Evolutionary conservation across 768 basidiomycete species (phyloP), one percentile per base, ranked within the genome.

Genomic region (Asterophora parasitica): DNA sequence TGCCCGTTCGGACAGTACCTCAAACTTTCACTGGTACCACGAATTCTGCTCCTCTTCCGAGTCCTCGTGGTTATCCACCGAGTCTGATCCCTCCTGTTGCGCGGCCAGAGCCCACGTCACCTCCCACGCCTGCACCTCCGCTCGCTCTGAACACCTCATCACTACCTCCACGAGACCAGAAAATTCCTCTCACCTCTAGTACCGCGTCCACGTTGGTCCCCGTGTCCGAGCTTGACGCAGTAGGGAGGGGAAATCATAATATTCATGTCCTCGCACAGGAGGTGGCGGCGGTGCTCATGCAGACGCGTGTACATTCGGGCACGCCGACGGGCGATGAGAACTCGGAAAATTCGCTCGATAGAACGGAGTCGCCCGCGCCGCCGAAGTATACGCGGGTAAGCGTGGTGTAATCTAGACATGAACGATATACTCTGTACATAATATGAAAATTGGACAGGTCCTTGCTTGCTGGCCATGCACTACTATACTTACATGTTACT

Each of bases 251-350:
- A 3, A 32, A 12, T 4, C 39, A 49, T 13, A 51, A 65, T 46
- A 59, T 66, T 10, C 54, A 58, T 17, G 43, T 56, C n/a, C 57
- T 66, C 9, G 65, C 65, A 28, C 58, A 59, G 46, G 60, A 65
- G 52, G 63, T 66, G 7, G 62, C 61, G 15, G 52, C 39, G 10
- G 55, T 64, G 31, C 52, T 66, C 10, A 51, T 61, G 54, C 59
- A 60, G 33, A 53, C 23, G 23, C 23, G 45, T 6, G 53, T 56
- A 0, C 58, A 51, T n/a, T 47, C 39, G 4, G 20, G 15, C n/a
- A n/a, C 20, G n/a, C 1, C 40, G 20, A 28, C 30, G 31, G 40
- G 17, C 30, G 34, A 23, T 15, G 36, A 6, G 7, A 51, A 43
- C 30, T 48, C 42, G 12, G 15, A 30, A 10, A 15, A 42, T 38